These are phyloP conservation scores for Hemileccinum hortonii DNA, from an alignment of 1,284 basidiomycete genomes.

Conservation along the genomic window DNA sequence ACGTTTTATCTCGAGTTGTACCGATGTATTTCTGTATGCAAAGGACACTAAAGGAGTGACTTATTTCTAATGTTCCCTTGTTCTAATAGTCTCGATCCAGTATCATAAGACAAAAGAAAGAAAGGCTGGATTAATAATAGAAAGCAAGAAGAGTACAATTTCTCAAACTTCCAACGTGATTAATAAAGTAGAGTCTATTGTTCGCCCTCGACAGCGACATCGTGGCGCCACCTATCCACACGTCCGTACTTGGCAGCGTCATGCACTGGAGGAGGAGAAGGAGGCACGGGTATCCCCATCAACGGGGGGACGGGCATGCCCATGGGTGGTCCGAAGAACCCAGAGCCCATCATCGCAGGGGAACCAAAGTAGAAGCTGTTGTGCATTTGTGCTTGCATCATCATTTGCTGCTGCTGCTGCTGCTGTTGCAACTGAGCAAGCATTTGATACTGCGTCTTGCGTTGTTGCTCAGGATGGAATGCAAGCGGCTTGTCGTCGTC, in stretches of 20 bases:
- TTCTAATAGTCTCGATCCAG: background rate
- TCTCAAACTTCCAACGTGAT: conserved; percentile 8
- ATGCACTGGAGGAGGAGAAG: conserved; percentile 60
- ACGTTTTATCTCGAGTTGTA: conserved; percentile 33
- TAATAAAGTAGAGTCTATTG: conserved; percentile 19
- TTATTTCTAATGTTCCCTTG: conserved; percentile 29
- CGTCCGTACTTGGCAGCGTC: conserved; percentile 64
- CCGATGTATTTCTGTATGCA: conserved; percentile 37
- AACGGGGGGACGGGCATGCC: conserved; percentile 40
- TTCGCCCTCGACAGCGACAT: conserved; percentile 69
- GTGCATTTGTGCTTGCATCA: conserved; percentile 75
- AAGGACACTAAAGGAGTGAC: conserved; percentile 37
- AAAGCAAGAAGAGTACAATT: conserved; percentile 14
- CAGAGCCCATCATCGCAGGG: conserved; percentile 63
- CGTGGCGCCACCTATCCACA: conserved; percentile 77
- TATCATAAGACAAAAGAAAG: background rate
- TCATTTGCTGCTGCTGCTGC: conserved; percentile 66
- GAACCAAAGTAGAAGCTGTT: conserved; percentile 69
- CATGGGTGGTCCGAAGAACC: conserved; percentile 56
- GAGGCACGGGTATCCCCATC: conserved; percentile 52
- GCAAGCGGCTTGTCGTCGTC: conserved; percentile 59
- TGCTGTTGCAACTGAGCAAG: conserved; percentile 59
- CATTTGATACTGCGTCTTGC: conserved; percentile 70
- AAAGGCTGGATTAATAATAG: conserved; percentile 4
- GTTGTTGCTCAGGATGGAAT: conserved; percentile 73